Percentiles rank a stretch among this genome's conserved stretches.
Evolutionary conservation across 2,329 filamentous ascomycete species (phyloP).

Genomic region (Diaporthe ampelina): DNA sequence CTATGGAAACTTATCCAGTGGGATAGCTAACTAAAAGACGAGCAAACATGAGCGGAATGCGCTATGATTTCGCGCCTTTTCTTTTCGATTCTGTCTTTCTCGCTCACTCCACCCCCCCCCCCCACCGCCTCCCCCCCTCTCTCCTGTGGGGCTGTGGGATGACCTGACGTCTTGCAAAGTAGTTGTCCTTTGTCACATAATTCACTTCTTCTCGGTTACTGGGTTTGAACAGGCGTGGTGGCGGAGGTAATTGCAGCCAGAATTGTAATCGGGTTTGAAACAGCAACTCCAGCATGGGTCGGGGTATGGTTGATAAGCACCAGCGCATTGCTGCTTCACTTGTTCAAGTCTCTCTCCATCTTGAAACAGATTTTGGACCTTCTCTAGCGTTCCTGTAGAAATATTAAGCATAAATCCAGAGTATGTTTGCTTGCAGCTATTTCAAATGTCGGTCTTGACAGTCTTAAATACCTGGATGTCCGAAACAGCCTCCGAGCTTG

Average conservation of each 20-base stretch:
- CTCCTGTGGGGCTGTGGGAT: too few species aligned
- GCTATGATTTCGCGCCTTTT: too few species aligned
- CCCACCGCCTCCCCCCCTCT: too few species aligned
- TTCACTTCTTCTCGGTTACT: not conserved
- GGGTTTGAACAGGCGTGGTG: not conserved
- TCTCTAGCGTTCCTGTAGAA: not conserved
- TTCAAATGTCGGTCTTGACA: not conserved
- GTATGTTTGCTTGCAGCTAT: not conserved
- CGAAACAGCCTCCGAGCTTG: not conserved
- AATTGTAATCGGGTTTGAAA: not conserved
- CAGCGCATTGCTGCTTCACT: not conserved
- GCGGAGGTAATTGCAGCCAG: too few species aligned
- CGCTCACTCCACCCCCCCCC: too few species aligned
- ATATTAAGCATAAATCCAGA: not conserved
- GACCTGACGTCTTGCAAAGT: not conserved
- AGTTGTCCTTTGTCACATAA: not conserved
- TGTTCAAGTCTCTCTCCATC: not conserved
- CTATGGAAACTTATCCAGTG: too few species aligned
- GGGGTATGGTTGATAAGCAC: too few species aligned
- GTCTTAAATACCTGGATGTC: not conserved
- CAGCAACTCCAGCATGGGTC: slow-evolving; percentile 27
- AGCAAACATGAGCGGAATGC: too few species aligned
- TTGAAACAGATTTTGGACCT: not conserved
- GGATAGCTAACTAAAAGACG: too few species aligned
- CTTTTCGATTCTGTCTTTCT: too few species aligned